These are phyloP conservation scores for Sordariomycetes sp. DNA, from an alignment of 2,329 filamentous ascomycete species.

Conservation along the genomic window DNA sequence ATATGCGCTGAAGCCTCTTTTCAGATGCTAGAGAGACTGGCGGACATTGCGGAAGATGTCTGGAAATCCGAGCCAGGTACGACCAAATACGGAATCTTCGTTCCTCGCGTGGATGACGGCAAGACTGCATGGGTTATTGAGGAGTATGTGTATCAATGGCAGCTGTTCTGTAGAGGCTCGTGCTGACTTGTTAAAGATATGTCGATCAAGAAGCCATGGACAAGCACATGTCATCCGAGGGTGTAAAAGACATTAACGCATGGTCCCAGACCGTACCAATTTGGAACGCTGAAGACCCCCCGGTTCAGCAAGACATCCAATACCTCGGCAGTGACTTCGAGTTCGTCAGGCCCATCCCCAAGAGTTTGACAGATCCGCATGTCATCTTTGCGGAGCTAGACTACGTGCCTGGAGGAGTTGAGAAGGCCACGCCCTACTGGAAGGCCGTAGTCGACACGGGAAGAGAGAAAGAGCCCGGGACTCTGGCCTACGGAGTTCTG, in stretches of 20 bases:
- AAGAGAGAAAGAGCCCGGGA: slow-evolving; percentile 11
- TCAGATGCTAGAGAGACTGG: slow-evolving; percentile 2
- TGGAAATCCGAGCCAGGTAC: slow-evolving; percentile 9
- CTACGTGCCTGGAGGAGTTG: slow-evolving; percentile 13
- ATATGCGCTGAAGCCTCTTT: background rate
- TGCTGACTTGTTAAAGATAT: slow-evolving; percentile 9
- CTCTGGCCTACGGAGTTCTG: slow-evolving; percentile 14
- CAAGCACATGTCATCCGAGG: slow-evolving; percentile 11
- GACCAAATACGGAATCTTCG: slow-evolving; percentile 13
- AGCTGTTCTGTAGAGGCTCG: too few relatives aligned
- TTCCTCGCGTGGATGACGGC: slow-evolving; percentile 14
- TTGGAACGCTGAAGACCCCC: slow-evolving; percentile 5
- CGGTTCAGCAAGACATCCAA: slow-evolving; percentile 10
- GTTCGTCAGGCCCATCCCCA: slow-evolving; percentile 9
- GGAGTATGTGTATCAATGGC: slow-evolving; percentile 9
- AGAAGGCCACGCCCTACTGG: slow-evolving; percentile 15
- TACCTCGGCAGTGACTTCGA: slow-evolving; percentile 10
- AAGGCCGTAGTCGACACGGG: slow-evolving; percentile 13
- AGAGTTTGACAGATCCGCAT: slow-evolving; percentile 10
- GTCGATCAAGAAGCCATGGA: slow-evolving; percentile 13
- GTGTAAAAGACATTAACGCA: slow-evolving; percentile 10
- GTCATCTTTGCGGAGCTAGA: slow-evolving; percentile 15
- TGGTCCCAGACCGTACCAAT: slow-evolving; percentile 11
- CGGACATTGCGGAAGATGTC: background rate
- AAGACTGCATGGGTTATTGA: slow-evolving; percentile 16